These are phyloP conservation scores for Colletotrichum cereale DNA, from an alignment of 2,329 filamentous ascomycete genomes.

Conservation along the genomic window DNA sequence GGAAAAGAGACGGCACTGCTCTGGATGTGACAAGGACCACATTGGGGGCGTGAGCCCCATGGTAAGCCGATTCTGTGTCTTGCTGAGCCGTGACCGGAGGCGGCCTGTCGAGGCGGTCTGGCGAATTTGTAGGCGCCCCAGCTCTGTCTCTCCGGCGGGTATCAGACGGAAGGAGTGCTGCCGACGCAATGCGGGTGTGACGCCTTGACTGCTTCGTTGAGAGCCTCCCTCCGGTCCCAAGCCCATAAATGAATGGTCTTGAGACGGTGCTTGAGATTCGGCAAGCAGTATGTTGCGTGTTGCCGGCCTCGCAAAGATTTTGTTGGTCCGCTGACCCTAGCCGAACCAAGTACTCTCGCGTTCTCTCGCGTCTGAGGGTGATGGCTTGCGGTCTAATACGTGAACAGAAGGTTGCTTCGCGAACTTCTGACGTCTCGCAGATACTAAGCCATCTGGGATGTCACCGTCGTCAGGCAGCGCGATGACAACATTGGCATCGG, in stretches of 20 bases:
- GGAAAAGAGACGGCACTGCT: constrained; percentile 22
- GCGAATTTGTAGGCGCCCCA: constrained; percentile 16
- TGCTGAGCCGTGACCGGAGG: constrained; percentile 3
- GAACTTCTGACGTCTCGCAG: constrained; percentile 50
- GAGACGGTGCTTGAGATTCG: constrained; percentile 26
- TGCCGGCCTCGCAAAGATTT: constrained; percentile 40
- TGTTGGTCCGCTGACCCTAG: constrained; percentile 34
- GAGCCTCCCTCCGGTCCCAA: neutral
- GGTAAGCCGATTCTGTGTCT: neutral
- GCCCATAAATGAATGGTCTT: constrained; percentile 37
- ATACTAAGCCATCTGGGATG: constrained; percentile 50
- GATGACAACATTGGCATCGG: constrained; percentile 22
- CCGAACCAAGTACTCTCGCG: constrained; percentile 45
- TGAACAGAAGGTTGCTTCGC: constrained; percentile 16
- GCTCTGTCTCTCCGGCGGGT: neutral
- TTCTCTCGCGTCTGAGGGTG: constrained; percentile 38
- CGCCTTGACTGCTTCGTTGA: neutral
- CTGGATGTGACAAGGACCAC: neutral
- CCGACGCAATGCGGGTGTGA: neutral
- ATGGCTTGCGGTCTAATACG: constrained; percentile 1
- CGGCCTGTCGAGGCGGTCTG: constrained; percentile 32
- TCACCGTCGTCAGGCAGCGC: constrained; percentile 39
- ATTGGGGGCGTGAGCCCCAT: neutral
- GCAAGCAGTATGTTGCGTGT: constrained; percentile 37
- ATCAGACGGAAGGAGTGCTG: constrained; percentile 16